phyloP scores from a whole-genome alignment of 2,329 filamentous ascomycete species.

The Diaporthe ilicicola region DNA sequence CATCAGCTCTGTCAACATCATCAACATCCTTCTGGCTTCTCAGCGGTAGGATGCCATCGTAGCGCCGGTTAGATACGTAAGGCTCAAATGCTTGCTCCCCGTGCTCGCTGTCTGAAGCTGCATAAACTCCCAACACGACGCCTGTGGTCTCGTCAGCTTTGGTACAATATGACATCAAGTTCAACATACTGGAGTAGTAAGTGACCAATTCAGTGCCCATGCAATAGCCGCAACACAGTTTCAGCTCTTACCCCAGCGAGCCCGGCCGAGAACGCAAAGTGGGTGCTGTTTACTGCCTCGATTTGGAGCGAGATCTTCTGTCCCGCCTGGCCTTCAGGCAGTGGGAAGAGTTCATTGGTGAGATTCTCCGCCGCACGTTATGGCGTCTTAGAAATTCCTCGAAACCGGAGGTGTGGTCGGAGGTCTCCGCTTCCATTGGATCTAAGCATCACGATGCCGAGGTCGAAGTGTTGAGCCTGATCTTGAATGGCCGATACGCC shows the following conservation, averaged over 20 bases:
- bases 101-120: slow-evolving; percentile 1
- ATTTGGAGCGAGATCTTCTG: slow-evolving; percentile 7
- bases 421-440: neutral
- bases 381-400: neutral
- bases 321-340: neutral
- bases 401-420: neutral
- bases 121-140: neutral
- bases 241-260: neutral
- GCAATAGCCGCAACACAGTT: neutral
- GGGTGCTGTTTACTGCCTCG: neutral
- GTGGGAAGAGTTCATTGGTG: neutral
- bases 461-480: slow-evolving; percentile 5
- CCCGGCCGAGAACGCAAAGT: slow-evolving; percentile 5
- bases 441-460: neutral
- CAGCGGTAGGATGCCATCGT: neutral
- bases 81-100: slow-evolving; percentile 2
- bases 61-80: slow-evolving; percentile 6
- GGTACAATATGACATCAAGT: neutral
- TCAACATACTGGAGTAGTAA: neutral
- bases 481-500: slow-evolving; percentile 3
- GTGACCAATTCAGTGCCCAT: neutral
- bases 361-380: neutral
- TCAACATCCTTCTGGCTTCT: neutral
- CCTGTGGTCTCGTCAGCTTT: neutral
- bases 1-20: neutral